phyloP scores from a whole-genome alignment of 768 basidiomycete species.

The Suillus variegatus region DNA sequence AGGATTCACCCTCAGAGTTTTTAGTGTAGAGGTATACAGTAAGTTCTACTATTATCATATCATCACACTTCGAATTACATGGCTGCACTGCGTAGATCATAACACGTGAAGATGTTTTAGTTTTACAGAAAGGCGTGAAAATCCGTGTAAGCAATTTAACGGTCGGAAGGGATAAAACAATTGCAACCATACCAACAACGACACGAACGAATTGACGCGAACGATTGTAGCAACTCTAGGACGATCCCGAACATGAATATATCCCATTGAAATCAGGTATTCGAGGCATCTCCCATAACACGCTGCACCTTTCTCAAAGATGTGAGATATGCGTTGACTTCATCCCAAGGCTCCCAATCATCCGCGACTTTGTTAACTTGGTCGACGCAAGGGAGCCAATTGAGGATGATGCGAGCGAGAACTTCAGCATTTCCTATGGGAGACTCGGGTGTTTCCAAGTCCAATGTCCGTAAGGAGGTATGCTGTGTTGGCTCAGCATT shows the following conservation, averaged over 20 bases:
- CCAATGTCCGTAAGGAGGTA: not conserved
- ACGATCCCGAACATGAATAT: not conserved
- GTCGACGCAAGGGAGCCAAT: not conserved
- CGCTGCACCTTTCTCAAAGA: not conserved
- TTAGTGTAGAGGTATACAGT: not conserved
- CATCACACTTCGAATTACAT: not conserved
- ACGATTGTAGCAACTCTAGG: not conserved
- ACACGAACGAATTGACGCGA: not conserved
- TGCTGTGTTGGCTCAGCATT: not conserved
- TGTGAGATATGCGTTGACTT: not conserved
- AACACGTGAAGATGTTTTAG: not conserved
- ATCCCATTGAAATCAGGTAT: not conserved
- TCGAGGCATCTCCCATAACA: not conserved
- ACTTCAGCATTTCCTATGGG: not conserved
- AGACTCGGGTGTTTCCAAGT: not conserved
- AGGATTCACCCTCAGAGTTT: not conserved
- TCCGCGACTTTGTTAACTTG: not conserved
- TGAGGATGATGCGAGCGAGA: not conserved
- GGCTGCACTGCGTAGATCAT: not conserved
- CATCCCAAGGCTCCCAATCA: not conserved
- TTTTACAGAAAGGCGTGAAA: not conserved
- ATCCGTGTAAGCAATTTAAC: not conserved
- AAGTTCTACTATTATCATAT: not conserved
- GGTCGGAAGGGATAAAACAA: not conserved
- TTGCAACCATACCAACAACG: not conserved